These are phyloP conservation scores for Moricandia arvensis DNA, from an alignment of 345 rosid genomes.

Conservation along the genomic window DNA sequence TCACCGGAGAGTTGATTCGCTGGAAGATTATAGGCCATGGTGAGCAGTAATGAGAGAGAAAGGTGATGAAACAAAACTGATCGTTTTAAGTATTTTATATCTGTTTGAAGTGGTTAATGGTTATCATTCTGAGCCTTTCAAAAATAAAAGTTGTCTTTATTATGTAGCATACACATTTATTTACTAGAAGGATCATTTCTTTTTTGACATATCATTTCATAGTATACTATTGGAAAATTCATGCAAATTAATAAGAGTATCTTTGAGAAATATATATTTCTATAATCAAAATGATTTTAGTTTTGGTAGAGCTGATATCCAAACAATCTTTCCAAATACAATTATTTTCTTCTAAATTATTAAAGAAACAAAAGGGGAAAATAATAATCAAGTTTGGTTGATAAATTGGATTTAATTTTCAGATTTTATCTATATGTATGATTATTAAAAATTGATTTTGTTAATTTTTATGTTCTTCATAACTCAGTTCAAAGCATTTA, in stretches of 20 bases:
- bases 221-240: neutral
- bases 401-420: no score
- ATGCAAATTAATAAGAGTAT: neutral
- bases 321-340: no score
- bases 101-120: neutral
- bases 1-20: conserved; percentile 13
- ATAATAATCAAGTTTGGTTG: no score
- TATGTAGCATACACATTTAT: no score
- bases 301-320: neutral
- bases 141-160: neutral
- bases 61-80: no score
- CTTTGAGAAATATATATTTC: neutral
- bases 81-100: neutral
- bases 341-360: no score
- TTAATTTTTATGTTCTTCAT: no score
- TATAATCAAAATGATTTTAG: neutral
- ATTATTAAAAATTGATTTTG: no score
- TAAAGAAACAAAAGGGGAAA: no score
- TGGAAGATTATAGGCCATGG: neutral
- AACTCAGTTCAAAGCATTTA: no score
- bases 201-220: neutral
- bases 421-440: no score
- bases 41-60: neutral
- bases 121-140: neutral
- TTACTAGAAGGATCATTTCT: no score